Base-by-base conservation (phyloP, 352 stramenopile species). In the Phytophthora gonapodyides region DNA sequence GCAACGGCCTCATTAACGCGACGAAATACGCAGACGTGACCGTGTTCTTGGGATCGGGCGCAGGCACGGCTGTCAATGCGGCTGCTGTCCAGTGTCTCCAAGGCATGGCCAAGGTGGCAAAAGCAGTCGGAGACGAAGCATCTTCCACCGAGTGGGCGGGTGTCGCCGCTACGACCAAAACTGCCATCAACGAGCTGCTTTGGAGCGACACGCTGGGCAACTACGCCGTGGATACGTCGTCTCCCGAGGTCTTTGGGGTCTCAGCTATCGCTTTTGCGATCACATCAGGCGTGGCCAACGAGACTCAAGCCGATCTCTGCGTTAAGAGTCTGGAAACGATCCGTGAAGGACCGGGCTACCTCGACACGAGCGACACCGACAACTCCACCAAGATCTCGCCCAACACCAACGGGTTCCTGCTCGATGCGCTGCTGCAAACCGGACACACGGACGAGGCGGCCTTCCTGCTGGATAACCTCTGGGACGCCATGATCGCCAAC, bases 371-470 rank as follows among this genome's bases (percentile, higher is more conserved):
- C 8, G 43, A 42, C 34, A 64, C 43, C 2, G 44, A 45, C 49
- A 64, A 64, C 35, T 50, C 61, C 4, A 69, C 61, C 33, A 36
- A 43, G 21, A 73, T 73, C 4, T 73, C 60, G 5, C 67, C 67
- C 13, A 75, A 75, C 37, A 75, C 67, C 31, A 75, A 75, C 47
- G 62, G 67, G 0, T 71, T 75, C 53, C 33, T 75, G 30, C 48
- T 75, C 7, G 57, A 69, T 35, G 67, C 57, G 15, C 47, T 75
- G 15, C 16, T 71, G n/a, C 47, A 69, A 21, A 41, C 24, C 12
- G 57, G 57, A 35, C 57, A 71, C 41, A 64, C 45, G 13, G 41
- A 69, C 21, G 21, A 24, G 21, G 15, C 27, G 71, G 62, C 21
- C 11, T 74, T 74, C 31, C 41, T 74, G 45, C 42, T 74, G 4